phyloP scores from a whole-genome alignment of 1,284 basidiomycete genomes.

The Xerocomus minutiporus region DNA sequence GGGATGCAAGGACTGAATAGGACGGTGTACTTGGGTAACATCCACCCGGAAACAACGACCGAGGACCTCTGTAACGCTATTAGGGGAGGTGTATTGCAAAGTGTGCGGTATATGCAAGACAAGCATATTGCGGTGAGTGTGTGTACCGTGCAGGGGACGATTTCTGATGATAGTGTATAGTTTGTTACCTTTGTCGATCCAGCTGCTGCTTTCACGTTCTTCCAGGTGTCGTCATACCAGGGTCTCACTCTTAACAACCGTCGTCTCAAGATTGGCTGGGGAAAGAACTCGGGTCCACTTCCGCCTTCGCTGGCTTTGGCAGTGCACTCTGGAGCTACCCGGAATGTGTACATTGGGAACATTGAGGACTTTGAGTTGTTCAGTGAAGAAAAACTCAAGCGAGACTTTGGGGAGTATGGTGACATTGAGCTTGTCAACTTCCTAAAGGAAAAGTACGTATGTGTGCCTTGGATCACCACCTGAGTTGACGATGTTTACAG shows the following conservation, averaged over 20 bases:
- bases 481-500: constrained; percentile 33
- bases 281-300: constrained; percentile 84
- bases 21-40: constrained; percentile 90
- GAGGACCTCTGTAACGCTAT: constrained; percentile 94
- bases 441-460: constrained; percentile 82
- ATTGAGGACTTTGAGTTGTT: constrained; percentile 89
- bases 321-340: constrained; percentile 85
- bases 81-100: constrained; percentile 87
- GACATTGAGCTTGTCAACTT: constrained; percentile 96
- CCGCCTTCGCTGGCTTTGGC: constrained; percentile 78
- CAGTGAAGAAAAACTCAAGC: constrained; percentile 78
- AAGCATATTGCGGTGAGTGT: constrained; percentile 83
- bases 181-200: constrained; percentile 91
- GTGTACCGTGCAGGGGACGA: not conserved
- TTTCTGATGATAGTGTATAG: constrained; percentile 36
- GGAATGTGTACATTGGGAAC: constrained; percentile 93
- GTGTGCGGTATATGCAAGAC: constrained; percentile 87
- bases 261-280: constrained; percentile 92
- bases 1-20: constrained; percentile 66
- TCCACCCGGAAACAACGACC: constrained; percentile 86
- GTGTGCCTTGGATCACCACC: not conserved
- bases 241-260: constrained; percentile 88
- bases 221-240: constrained; percentile 82
- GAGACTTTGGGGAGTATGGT: constrained; percentile 88
- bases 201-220: constrained; percentile 85